These are phyloP conservation scores for Lactarius indigo DNA, from an alignment of 768 basidiomycete species.

Conservation along the genomic window DNA sequence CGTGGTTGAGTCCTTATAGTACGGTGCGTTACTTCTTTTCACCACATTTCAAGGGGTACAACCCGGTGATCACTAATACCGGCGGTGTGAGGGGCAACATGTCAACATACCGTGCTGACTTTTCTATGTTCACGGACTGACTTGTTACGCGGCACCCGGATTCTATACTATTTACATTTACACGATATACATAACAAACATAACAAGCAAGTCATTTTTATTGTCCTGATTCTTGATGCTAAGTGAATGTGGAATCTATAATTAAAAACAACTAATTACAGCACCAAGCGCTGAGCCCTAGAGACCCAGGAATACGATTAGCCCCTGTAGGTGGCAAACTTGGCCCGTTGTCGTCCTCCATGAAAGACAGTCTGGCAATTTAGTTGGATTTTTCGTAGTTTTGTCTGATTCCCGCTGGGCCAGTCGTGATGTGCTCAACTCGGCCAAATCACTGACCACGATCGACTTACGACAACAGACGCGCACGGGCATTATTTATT, in stretches of 20 bases:
- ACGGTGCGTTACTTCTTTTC: background rate
- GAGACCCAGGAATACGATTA: too few species aligned
- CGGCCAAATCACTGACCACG: too few species aligned
- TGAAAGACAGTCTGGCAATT: too few species aligned
- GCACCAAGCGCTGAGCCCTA: too few species aligned
- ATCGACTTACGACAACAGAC: background rate
- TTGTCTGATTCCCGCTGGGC: too few species aligned
- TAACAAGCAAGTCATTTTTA: background rate
- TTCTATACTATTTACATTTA: background rate
- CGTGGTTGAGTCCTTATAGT: background rate
- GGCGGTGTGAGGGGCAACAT: background rate
- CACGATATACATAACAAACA: background rate
- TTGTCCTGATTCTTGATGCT: background rate
- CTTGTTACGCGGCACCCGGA: too few species aligned
- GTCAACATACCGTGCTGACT: too few species aligned
- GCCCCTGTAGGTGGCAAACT: too few species aligned
- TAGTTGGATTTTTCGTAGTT: too few species aligned
- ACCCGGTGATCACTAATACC: background rate
- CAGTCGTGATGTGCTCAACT: too few species aligned
- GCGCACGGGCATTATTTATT: background rate
- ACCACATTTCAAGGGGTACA: background rate
- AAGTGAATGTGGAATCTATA: background rate
- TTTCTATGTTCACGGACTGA: too few species aligned
- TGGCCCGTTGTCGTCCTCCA: too few species aligned
- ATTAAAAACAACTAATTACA: background rate